These are phyloP conservation scores for Neostapfia colusana DNA, from an alignment of 176 grass and related monocot genomes.

Conservation along the genomic window DNA sequence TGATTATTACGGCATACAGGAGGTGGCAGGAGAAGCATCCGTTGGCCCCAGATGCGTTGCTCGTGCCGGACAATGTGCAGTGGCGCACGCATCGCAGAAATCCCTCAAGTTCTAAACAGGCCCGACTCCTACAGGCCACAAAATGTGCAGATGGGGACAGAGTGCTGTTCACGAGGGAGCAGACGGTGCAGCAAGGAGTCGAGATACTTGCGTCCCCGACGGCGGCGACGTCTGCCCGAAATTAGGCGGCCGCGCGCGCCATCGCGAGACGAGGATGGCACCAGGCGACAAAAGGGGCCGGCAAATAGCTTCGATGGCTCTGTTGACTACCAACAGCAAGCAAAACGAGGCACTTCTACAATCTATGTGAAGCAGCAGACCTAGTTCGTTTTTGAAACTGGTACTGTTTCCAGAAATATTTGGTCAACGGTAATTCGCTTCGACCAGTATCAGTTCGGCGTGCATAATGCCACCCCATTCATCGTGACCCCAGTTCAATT, in stretches of 20 bases:
- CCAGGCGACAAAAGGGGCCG: too few species aligned
- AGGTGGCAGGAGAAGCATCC: constrained; percentile 11
- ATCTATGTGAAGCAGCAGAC: too few species aligned
- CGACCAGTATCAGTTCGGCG: not conserved
- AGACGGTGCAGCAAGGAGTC: not conserved
- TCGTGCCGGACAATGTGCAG: not conserved
- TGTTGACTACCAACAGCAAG: too few species aligned
- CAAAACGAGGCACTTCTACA: too few species aligned
- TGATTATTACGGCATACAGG: not conserved
- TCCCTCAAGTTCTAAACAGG: too few species aligned
- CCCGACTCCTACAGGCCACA: not conserved
- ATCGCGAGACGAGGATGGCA: not conserved
- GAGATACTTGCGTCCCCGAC: not conserved
- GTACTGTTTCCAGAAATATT: not conserved
- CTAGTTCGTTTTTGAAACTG: not conserved
- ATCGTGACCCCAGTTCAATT: too few species aligned
- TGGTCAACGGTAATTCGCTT: not conserved
- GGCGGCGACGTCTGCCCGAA: constrained; percentile 16
- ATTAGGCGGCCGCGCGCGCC: not conserved
- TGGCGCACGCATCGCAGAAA: not conserved
- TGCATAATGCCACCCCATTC: not conserved
- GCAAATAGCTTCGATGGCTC: too few species aligned
- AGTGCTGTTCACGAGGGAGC: not conserved
- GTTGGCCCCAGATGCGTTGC: not conserved
- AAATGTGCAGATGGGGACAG: not conserved